Evolutionary conservation across 2,329 filamentous ascomycete genomes (phyloP), one percentile per base, ranked within the genome.

Genomic region (Penicillium paneum): DNA sequence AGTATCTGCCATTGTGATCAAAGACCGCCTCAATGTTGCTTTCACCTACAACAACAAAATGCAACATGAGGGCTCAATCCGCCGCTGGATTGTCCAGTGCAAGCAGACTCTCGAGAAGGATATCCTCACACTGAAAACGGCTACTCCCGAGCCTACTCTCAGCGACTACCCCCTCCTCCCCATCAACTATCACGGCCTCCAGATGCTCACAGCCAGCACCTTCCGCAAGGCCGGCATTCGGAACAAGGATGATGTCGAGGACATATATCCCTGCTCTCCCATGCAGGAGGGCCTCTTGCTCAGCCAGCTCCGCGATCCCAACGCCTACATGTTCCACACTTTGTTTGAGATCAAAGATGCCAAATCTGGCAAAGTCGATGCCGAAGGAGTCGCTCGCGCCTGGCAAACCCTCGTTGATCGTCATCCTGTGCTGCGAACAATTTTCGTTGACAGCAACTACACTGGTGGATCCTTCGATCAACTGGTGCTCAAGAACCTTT

Each of bases 1-100:
- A 53, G 74, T 81, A 5, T 76, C 78, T 1, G 79, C 79, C 0
- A 76, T 79, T 24, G 70, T 81, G 8, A 71, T 76, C 19, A 72
- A 77, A 41, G 78, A 76, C 0, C 68, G 68, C 15, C 67, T 82
- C 19, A 76, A 76, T 32, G 72, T 81, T 19, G 76, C 76, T 0
- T 81, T 81, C 59, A 77, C 76, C 0, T 80, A 77, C 66, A 81
- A 81, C 57, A 64, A 71, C 8, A 63, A 75, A 32, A 80, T 80
- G 76, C 67, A 66, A 12, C 76, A 78, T 53, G 73, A 78, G 52
- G 57, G 65, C 0, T 65, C 68, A 1, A 76, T 81, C 34, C 63
- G 67, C 11, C 54, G 69, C 19, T 81, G 78, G 79, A 70, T 79
- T 3, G 58, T 67, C 1, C 63, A 70, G 39, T 80, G 73, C 57